Conservation (phyloP, 495 filamentous ascomycete genomes). For the Choiromyces venosus region DNA sequence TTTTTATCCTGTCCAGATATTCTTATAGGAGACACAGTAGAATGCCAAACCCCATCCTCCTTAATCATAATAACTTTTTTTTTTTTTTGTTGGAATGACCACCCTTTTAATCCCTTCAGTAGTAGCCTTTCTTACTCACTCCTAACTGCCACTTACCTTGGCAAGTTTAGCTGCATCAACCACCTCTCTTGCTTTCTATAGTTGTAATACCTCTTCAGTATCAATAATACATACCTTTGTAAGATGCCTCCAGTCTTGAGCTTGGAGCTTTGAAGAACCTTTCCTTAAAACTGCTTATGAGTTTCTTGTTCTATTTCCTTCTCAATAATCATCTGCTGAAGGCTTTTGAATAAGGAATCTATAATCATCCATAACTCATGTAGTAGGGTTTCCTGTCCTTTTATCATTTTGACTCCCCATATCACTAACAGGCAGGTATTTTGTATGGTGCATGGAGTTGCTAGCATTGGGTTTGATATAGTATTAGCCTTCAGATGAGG, state of each 20-base stretch:
- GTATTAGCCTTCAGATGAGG: no score
- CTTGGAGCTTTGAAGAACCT: conserved; percentile 7
- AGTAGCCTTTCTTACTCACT: conserved; percentile 7
- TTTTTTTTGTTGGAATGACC: neutral
- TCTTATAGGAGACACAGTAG: no score
- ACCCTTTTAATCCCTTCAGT: conserved; percentile 1
- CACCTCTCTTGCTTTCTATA: conserved; percentile 11
- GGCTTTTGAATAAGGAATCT: conserved; percentile 9
- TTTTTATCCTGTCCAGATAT: conserved; percentile 15
- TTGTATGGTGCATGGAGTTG: conserved; percentile 1
- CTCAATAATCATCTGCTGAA: conserved; percentile 19
- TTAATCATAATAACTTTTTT: conserved; percentile 17
- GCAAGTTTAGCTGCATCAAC: conserved; percentile 13
- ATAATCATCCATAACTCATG: conserved; percentile 12
- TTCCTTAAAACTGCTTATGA: conserved; percentile 17
- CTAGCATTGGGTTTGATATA: no score
- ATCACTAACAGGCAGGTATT: no score
- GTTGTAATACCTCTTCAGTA: no score
- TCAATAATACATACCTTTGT: conserved; percentile 14
- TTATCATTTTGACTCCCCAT: no score
- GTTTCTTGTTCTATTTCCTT: conserved; percentile 17
- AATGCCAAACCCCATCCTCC: no score
- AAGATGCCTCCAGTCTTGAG: conserved; percentile 9
- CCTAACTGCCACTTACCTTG: neutral
- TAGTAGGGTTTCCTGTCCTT: no score